Evolutionary conservation across 2,329 filamentous ascomycete genomes (phyloP).

Genomic region (Monosporascus sp.): DNA sequence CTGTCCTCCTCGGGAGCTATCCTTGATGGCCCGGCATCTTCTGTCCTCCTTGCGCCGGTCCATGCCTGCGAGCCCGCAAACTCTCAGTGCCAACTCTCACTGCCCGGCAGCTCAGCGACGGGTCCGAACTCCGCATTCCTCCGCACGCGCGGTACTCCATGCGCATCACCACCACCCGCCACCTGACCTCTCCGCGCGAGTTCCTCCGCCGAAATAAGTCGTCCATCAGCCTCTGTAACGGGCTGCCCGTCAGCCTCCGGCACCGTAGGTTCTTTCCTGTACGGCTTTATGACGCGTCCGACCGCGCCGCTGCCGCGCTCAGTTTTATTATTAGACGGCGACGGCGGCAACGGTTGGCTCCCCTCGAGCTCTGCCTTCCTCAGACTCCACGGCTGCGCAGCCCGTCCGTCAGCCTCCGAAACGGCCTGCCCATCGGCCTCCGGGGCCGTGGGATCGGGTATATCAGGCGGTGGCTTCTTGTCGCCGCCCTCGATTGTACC

Average conservation of each 20-base stretch:
- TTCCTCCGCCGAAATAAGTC: no score
- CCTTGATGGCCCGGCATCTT: no score
- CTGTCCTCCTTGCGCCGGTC: no score
- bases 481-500: not conserved
- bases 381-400: conserved; percentile 7
- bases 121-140: not conserved
- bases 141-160: not conserved
- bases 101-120: conserved; percentile 2
- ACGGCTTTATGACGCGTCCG: not conserved
- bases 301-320: not conserved
- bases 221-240: not conserved
- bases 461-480: not conserved
- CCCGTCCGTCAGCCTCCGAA: conserved; percentile 5
- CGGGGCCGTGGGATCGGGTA: not conserved
- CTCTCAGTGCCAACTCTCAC: not conserved
- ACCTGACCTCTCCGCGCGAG: not conserved
- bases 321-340: not conserved
- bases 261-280: not conserved
- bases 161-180: not conserved
- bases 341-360: not conserved
- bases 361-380: conserved; percentile 1
- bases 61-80: no score
- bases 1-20: no score
- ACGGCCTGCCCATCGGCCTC: conserved; percentile 5
- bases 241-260: not conserved